Conservation (phyloP, 2,329 filamentous ascomycete genomes). For the Sclerotinia trifoliorum region DNA sequence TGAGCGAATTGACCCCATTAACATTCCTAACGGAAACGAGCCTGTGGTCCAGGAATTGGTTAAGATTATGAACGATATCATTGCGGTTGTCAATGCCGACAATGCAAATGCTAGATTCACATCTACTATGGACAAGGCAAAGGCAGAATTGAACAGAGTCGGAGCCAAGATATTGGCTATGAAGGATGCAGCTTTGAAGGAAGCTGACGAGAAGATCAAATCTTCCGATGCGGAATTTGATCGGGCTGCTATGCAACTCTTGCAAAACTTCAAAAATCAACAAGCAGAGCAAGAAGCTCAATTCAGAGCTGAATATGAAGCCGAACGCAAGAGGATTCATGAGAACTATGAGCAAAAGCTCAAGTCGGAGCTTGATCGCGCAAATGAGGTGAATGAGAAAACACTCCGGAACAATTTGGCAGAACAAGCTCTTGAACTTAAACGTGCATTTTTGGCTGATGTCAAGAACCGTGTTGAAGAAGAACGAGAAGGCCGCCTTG, state of each 20-base stretch:
- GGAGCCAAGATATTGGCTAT: conserved; percentile 74
- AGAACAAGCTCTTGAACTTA: conserved; percentile 86
- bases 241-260: conserved; percentile 79
- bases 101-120: conserved; percentile 74
- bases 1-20: conserved; percentile 73
- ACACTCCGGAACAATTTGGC: conserved; percentile 80
- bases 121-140: conserved; percentile 78
- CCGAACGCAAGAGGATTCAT: conserved; percentile 78
- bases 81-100: conserved; percentile 88
- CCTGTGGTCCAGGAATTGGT: conserved; percentile 90
- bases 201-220: conserved; percentile 65
- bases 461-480: conserved; percentile 80
- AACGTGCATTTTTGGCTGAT: conserved; percentile 77
- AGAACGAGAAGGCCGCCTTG: conserved; percentile 82
- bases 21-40: conserved; percentile 73
- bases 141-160: conserved; percentile 75
- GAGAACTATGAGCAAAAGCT: conserved; percentile 78
- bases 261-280: conserved; percentile 79
- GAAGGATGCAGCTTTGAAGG: conserved; percentile 67
- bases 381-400: conserved; percentile 77
- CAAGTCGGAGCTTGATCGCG: conserved; percentile 73
- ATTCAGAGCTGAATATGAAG: conserved; percentile 85
- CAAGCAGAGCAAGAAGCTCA: conserved; percentile 77
- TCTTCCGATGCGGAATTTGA: conserved; percentile 74
- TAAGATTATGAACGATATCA: conserved; percentile 94